phyloP scores from a whole-genome alignment of 345 rosid genomes.

The Salix arbutifolia region DNA sequence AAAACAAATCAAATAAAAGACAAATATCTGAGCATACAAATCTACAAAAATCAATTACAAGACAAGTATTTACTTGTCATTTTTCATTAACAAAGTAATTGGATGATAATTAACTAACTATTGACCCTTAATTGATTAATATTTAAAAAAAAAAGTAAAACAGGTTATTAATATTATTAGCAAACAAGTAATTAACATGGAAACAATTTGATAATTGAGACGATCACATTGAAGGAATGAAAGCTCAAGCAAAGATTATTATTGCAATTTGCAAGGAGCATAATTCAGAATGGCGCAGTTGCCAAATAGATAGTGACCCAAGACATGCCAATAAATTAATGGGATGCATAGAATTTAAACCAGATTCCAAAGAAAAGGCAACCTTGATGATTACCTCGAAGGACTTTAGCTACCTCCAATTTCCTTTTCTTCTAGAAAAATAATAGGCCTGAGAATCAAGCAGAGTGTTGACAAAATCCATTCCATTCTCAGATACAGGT shows the following conservation, averaged over 20 bases:
- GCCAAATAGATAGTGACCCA: neutral
- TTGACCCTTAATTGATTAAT: too few relatives aligned
- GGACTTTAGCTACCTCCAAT: too few relatives aligned
- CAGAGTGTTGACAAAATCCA: neutral
- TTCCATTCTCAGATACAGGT: neutral
- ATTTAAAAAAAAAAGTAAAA: too few relatives aligned
- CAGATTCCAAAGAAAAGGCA: neutral
- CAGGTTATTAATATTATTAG: too few relatives aligned
- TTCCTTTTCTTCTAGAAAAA: too few relatives aligned
- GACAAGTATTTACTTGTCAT: too few relatives aligned
- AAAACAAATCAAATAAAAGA: neutral
- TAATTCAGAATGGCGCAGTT: neutral
- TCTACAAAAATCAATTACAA: neutral
- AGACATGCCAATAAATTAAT: neutral
- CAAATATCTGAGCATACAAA: neutral
- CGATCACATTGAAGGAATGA: too few relatives aligned
- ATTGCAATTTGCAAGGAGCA: neutral
- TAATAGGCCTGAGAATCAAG: neutral
- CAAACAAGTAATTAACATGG: too few relatives aligned
- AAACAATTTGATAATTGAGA: too few relatives aligned
- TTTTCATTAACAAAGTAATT: too few relatives aligned
- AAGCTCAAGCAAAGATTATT: neutral
- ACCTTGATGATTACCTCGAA: neutral
- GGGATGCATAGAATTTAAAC: neutral
- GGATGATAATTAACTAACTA: too few relatives aligned